Base-by-base conservation (phyloP, 176 grass and related monocot species). In the Avena insularis region DNA sequence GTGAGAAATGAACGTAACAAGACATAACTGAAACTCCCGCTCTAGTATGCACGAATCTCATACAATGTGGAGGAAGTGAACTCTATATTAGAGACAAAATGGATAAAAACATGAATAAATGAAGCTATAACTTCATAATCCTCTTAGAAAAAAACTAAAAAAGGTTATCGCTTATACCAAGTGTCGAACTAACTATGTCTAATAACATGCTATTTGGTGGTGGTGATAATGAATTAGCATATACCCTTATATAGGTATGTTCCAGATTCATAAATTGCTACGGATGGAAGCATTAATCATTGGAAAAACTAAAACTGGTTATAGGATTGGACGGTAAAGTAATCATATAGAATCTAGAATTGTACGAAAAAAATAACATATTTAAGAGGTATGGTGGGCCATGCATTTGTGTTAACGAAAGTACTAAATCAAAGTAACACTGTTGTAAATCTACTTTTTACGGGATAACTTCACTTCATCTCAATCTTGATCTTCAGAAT, bases 401-500 rank as follows among this genome's bases (percentile, higher is more conserved):
- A 25, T 25, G 25, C 25, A 25, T 25, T 78, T 48, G 47, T 57
- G 64, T 38, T n/a, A 82, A 17, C 16, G 25, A 58, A 80, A 49
- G 23, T 46, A 83, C 12, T 69, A 71, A 59, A 75, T 29, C 25
- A 59, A 85, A 76, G 20, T 43, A 75, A 9, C 9, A 27, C 79
- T 86, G 78, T 0, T 70, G 58, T 40, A 68, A 69, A 75, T 20
- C 29, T 65, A 21, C 8, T 89, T 85, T 46, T 49, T 60, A 4
- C 20, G 79, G 88, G 15, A 74, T 80, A 92, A 90, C 93, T 92
- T 89, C 66, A 87, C 25, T 25, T 25, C 25, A 25, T 25, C 25
- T 25, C 25, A 25, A 25, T 25, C 25, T 25, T 25, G 25, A 25
- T 25, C 38, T 31, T 84, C 64, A 49, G 49, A 53, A 68, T 81